A percentile compares a stretch with the other conserved stretches of the same genome.
These are phyloP conservation scores for Rhizopus delemar DNA, from an alignment of 371 early-diverging fungal genomes.

Conservation along the genomic window DNA sequence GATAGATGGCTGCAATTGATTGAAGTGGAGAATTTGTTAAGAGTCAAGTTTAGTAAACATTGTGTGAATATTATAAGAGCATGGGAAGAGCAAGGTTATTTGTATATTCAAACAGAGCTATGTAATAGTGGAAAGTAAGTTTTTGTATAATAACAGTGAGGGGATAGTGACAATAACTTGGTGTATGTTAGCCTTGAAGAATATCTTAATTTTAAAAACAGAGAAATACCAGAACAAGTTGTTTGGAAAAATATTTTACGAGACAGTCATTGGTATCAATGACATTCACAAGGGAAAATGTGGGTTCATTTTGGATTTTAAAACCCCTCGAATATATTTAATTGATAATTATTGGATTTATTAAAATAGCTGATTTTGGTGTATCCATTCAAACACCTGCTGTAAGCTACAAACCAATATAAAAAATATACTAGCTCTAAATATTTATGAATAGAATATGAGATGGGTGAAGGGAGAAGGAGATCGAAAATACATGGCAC, in stretches of 20 bases:
- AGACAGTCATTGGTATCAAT: conserved; percentile 71
- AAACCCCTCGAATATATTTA: conserved; percentile 86
- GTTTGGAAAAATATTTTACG: conserved; percentile 82
- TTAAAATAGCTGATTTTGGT: conserved; percentile 92
- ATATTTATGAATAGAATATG: conserved; percentile 18
- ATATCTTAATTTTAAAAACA: conserved; percentile 24
- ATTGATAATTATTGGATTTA: conserved; percentile 57
- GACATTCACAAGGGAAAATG: conserved; percentile 69
- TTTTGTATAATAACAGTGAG: background rate
- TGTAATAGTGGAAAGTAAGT: conserved; percentile 77
- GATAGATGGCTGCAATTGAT: conserved; percentile 75
- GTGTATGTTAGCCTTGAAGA: conserved; percentile 24
- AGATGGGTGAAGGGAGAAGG: conserved; percentile 76
- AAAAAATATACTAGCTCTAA: background rate
- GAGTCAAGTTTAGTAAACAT: conserved; percentile 57
- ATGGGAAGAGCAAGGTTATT: conserved; percentile 90
- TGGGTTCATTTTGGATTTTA: conserved; percentile 86
- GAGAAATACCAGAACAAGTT: conserved; percentile 59
- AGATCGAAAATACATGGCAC: conserved; percentile 94
- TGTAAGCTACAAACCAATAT: conserved; percentile 30
- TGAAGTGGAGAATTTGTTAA: conserved; percentile 80
- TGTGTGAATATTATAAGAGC: conserved; percentile 73
- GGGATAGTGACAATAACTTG: background rate
- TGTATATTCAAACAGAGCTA: conserved; percentile 88
- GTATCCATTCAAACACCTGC: conserved; percentile 67